Evolutionary conservation across 169 alveolate genomes (phyloP), one percentile per base, ranked within the genome.

Genomic region (Haemoproteus tartakovskyi): DNA sequence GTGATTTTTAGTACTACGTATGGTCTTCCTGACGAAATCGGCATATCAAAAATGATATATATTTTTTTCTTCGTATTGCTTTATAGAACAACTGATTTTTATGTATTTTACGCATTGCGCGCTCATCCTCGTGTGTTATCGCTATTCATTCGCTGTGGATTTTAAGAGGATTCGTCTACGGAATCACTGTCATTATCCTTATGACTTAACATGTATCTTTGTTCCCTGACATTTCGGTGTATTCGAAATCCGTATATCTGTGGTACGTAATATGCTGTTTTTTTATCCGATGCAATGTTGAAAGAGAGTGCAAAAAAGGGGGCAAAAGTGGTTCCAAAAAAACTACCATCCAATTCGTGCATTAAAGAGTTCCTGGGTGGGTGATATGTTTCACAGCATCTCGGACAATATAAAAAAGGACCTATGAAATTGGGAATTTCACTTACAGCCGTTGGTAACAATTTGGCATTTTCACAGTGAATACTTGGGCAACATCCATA

Each of bases 401-500:
- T 79, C 2, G 99, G 99, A 38, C 99, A 97, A 80, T 91, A 97
- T 21, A 94, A 91, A 88, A 96, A 95, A 6, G 95, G 98, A 79
- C 98, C 87, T 26, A 95, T 92, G 52, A 91, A 93, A 56, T 93
- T 92, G 18, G 95, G 79, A 57, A 95, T 96, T 78, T 95, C 98
- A 38, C 95, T 89, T 79, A 94, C 87, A 19, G 99, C 98, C 22
- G 95, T 94, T 19, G 99, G 99, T n/a, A 97, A 70, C 9, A 94
- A 94, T 61, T 91, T 90, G 79, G 93, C 93, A 62, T 97, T 93
- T 70, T 96, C 96, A 67, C 99, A 98, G 30, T 94, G 88, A 8
- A 95, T 98, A 70, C 99, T 91, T 2, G 99, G 99, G 85, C 99
- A 98, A 43, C 91, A 89, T 1, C 99, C 99, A 85, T 94, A 98